Evolutionary conservation across 1,139 yeast genomes (phyloP).

Genomic region (Hansenula sp.): DNA sequence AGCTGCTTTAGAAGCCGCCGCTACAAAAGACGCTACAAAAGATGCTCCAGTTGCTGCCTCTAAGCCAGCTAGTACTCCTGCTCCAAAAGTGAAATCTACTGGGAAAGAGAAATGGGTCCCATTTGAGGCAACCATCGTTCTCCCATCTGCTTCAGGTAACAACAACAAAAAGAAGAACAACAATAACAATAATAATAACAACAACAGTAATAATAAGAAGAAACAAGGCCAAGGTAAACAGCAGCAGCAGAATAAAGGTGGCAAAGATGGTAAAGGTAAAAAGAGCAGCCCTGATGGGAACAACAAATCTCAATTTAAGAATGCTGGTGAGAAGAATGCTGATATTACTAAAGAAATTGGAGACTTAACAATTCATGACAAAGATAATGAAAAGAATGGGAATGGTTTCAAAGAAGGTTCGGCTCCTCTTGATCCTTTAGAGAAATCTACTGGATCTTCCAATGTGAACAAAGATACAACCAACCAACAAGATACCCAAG

Average conservation of each 20-base stretch:
- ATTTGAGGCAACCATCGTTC: slow-evolving; percentile 23
- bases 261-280: slow-evolving; percentile 1
- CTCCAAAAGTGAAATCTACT: slow-evolving; percentile 14
- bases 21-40: not conserved
- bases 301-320: not conserved
- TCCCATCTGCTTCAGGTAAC: slow-evolving; percentile 9
- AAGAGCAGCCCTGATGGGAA: not conserved
- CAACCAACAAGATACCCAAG: not conserved
- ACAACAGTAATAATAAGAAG: slow-evolving; percentile 2
- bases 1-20: slow-evolving; percentile 5
- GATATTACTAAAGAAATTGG: not conserved
- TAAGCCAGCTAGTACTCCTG: slow-evolving; percentile 1
- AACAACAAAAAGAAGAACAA: slow-evolving; percentile 4
- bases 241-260: not conserved
- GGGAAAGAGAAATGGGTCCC: slow-evolving; percentile 28
- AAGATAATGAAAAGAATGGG: not conserved
- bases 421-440: not conserved
- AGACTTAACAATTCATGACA: not conserved
- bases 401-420: not conserved
- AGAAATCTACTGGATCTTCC: not conserved
- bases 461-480: not conserved
- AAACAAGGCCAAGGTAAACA: slow-evolving; percentile 2
- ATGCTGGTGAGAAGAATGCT: not conserved
- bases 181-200: slow-evolving; percentile 4
- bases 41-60: slow-evolving; percentile 1